phyloP scores from a whole-genome alignment of 2,329 filamentous ascomycete genomes.

The Pseudocercospora crystallina region DNA sequence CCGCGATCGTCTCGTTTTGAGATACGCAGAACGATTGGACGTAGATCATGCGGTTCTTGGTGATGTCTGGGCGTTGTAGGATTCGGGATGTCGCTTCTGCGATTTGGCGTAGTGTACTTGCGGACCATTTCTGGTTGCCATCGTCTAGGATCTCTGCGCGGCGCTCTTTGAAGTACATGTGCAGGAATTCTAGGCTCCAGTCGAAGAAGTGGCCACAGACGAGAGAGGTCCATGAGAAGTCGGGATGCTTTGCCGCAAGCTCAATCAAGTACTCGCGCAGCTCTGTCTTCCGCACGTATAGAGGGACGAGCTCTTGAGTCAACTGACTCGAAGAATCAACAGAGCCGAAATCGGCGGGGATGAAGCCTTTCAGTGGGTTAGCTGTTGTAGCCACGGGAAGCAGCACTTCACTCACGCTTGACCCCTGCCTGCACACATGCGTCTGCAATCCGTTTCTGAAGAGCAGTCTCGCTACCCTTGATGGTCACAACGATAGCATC shows the following conservation, averaged over 20 bases:
- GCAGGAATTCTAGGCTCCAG: constrained; percentile 57
- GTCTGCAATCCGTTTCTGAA: constrained; percentile 56
- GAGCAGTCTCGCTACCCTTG: constrained; percentile 40
- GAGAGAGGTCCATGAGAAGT: constrained; percentile 61
- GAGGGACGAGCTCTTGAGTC: constrained; percentile 45
- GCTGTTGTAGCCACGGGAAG: background rate
- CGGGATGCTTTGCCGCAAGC: constrained; percentile 34
- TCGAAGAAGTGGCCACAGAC: constrained; percentile 63
- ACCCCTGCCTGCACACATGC: constrained; percentile 61
- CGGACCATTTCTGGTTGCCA: constrained; percentile 53
- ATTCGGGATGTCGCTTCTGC: constrained; percentile 54
- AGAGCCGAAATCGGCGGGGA: constrained; percentile 60
- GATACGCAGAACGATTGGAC: constrained; percentile 58
- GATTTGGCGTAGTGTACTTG: constrained; percentile 54
- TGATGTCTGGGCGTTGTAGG: constrained; percentile 51
- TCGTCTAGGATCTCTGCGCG: constrained; percentile 58
- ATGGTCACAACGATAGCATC: constrained; percentile 57
- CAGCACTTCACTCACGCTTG: constrained; percentile 40
- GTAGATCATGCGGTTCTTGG: constrained; percentile 59
- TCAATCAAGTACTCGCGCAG: constrained; percentile 54
- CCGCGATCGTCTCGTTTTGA: constrained; percentile 57
- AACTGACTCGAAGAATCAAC: constrained; percentile 41
- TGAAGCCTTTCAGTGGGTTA: constrained; percentile 40
- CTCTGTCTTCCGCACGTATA: constrained; percentile 53
- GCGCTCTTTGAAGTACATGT: constrained; percentile 51